A percentile compares a stretch with the other conserved stretches of the same genome.
These are phyloP conservation scores for Tetraselmis chui DNA, from an alignment of 139 green algal genomes.

Conservation along the genomic window DNA sequence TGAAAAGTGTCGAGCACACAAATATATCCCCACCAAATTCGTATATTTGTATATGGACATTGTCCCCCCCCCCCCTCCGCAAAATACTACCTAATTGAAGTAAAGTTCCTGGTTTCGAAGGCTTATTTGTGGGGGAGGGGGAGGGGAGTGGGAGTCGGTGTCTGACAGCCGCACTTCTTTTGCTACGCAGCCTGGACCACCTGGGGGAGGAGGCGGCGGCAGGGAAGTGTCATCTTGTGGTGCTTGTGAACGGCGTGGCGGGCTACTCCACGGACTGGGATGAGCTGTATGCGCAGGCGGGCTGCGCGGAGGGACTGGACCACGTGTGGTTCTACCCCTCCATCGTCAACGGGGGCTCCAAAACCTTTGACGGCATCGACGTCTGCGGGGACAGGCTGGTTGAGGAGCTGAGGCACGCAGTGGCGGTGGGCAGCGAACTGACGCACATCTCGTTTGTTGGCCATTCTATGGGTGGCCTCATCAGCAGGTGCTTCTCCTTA, in stretches of 20 bases:
- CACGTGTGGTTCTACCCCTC: not conserved
- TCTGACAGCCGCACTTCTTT: no score
- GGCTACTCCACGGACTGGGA: not conserved
- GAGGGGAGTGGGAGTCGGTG: no score
- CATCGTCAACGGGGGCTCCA: not conserved
- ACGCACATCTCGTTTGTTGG: conserved; percentile 56
- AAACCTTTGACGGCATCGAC: conserved; percentile 75
- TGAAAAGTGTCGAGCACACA: no score
- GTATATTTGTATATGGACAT: no score
- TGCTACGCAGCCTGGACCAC: not conserved
- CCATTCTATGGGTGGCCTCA: conserved; percentile 67
- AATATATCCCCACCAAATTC: no score
- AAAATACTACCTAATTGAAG: no score
- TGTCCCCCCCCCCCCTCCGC: no score
- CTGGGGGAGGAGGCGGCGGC: not conserved
- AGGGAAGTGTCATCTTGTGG: not conserved
- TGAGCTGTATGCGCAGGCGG: not conserved
- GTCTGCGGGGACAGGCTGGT: conserved; percentile 64
- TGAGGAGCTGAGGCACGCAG: conserved; percentile 53
- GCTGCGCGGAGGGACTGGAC: not conserved
- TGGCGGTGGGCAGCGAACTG: conserved; percentile 30
- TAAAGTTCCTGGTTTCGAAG: no score
- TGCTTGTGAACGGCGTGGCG: not conserved
- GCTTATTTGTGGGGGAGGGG: no score
- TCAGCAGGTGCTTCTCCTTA: conserved; percentile 36